Percentiles rank a stretch among this genome's conserved stretches.
phyloP scores from a whole-genome alignment of 2,329 filamentous ascomycete species.

The Cladophialophora exuberans region DNA sequence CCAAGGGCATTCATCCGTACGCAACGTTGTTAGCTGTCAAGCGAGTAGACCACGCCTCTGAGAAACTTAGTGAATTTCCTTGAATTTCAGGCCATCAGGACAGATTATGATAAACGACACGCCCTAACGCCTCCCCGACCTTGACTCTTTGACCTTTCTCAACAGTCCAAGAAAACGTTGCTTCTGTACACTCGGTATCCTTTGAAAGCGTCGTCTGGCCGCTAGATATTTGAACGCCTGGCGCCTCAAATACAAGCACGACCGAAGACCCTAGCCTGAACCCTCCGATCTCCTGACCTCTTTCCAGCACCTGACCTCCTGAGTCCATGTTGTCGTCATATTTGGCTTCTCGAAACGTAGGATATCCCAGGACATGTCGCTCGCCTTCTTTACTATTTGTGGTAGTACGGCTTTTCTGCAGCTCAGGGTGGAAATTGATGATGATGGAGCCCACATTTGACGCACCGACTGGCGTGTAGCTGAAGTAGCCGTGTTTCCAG shows the following conservation, averaged over 20 bases:
- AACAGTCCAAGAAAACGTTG: too few species aligned
- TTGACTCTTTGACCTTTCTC: slow-evolving; percentile 86
- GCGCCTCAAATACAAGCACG: slow-evolving; percentile 95
- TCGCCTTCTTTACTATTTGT: slow-evolving; percentile 91
- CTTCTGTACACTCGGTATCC: too few species aligned
- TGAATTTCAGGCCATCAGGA: too few species aligned
- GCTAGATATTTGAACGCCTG: slow-evolving; percentile 64
- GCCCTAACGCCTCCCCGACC: slow-evolving; percentile 84
- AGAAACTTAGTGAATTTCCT: too few species aligned
- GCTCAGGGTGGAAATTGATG: slow-evolving; percentile 93
- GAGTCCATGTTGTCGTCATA: slow-evolving; percentile 77
- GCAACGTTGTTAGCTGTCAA: too few species aligned
- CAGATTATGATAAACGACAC: too few species aligned
- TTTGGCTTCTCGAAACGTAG: slow-evolving; percentile 90
- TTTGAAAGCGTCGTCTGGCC: slow-evolving; percentile 69
- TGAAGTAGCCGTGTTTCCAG: slow-evolving; percentile 98
- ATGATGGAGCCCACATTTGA: slow-evolving; percentile 97
- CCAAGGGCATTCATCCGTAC: too few species aligned
- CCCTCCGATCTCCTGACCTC: slow-evolving; percentile 96
- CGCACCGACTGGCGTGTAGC: slow-evolving; percentile 90
- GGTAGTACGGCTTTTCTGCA: slow-evolving; percentile 87
- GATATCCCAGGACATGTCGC: slow-evolving; percentile 83
- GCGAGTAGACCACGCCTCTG: too few species aligned
- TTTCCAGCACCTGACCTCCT: slow-evolving; percentile 77
- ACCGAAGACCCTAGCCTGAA: slow-evolving; percentile 95